These are phyloP conservation scores for Aspergillus aculeatus DNA, from an alignment of 2,329 filamentous ascomycete genomes.

Conservation along the genomic window DNA sequence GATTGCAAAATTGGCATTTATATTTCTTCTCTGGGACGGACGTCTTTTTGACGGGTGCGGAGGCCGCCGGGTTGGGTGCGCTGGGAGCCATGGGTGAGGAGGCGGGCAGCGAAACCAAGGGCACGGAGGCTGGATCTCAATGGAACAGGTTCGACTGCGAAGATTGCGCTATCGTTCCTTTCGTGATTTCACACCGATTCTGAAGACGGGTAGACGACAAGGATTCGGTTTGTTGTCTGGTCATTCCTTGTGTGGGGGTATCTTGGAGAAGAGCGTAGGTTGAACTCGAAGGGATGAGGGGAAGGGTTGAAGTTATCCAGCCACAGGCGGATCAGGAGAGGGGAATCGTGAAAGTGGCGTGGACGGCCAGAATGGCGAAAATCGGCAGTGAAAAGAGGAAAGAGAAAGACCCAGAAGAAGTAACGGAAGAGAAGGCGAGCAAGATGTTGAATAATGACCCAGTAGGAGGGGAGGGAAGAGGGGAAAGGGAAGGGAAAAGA, in stretches of 20 bases:
- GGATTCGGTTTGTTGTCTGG: constrained; percentile 41
- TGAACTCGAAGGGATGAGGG: constrained; percentile 22
- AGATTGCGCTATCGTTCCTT: constrained; percentile 39
- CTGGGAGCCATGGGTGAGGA: constrained; percentile 41
- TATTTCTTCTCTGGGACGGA: constrained; percentile 93
- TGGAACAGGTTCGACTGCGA: constrained; percentile 27
- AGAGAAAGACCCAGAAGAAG: constrained; percentile 23
- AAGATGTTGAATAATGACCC: constrained; percentile 22
- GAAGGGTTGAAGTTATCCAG: constrained; percentile 32
- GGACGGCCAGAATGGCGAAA: constrained; percentile 14
- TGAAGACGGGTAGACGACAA: constrained; percentile 43
- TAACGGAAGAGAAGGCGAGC: constrained; percentile 20
- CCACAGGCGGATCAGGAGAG: constrained; percentile 38
- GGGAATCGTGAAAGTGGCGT: constrained; percentile 12
- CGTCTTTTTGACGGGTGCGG: constrained; percentile 77
- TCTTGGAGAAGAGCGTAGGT: constrained; percentile 14
- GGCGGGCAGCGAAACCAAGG: constrained; percentile 15
- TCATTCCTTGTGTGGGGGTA: constrained; percentile 44
- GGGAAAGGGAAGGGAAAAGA: background rate
- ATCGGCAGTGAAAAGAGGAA: constrained; percentile 18
- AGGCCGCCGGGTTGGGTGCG: constrained; percentile 64
- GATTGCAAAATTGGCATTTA: constrained; percentile 98
- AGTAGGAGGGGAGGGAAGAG: constrained; percentile 1
- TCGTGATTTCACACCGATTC: constrained; percentile 44
- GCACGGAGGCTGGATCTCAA: constrained; percentile 25